A percentile compares a stretch with the other conserved stretches of the same genome.
These are phyloP conservation scores for Pseudocercospora macadamiae DNA, from an alignment of 2,329 filamentous ascomycete species.

Conservation along the genomic window DNA sequence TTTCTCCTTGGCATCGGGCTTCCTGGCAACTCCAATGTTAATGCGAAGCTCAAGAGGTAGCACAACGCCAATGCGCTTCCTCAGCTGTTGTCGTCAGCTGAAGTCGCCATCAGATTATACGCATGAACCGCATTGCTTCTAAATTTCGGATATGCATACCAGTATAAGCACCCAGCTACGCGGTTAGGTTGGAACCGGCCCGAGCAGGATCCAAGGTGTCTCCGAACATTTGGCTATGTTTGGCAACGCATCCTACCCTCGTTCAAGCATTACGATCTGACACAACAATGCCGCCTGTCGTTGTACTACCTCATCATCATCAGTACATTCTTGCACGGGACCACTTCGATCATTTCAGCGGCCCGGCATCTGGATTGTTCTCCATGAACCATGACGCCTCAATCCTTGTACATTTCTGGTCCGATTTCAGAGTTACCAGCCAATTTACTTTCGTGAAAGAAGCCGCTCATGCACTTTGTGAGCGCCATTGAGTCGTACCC, in stretches of 20 bases:
- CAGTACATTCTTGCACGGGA: neutral
- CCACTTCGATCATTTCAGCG: neutral
- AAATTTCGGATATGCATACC: neutral
- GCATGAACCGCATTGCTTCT: constrained; percentile 1
- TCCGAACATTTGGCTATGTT: constrained; percentile 2
- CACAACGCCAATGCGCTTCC: neutral
- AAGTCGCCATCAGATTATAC: constrained; percentile 1
- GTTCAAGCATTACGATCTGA: constrained; percentile 4
- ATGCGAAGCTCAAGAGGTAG: constrained; percentile 1
- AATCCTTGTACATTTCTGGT: neutral
- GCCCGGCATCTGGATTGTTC: constrained; percentile 10
- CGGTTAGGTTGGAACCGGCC: constrained; percentile 11
- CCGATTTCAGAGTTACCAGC: constrained; percentile 3
- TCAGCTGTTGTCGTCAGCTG: constrained; percentile 6
- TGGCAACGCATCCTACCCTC: constrained; percentile 6
- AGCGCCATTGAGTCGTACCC: neutral
- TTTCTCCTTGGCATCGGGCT: constrained; percentile 41
- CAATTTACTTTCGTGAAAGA: neutral
- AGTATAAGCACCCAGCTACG: constrained; percentile 1
- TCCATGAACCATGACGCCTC: neutral
- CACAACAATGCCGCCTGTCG: neutral
- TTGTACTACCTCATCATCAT: neutral
- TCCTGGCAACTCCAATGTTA: constrained; percentile 1
- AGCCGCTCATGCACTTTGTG: neutral
- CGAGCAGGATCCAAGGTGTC: constrained; percentile 9